Percentiles rank a stretch among this genome's conserved stretches.
Evolutionary conservation across 1,139 yeast species (phyloP).

Genomic region (Pichia norvegensis): DNA sequence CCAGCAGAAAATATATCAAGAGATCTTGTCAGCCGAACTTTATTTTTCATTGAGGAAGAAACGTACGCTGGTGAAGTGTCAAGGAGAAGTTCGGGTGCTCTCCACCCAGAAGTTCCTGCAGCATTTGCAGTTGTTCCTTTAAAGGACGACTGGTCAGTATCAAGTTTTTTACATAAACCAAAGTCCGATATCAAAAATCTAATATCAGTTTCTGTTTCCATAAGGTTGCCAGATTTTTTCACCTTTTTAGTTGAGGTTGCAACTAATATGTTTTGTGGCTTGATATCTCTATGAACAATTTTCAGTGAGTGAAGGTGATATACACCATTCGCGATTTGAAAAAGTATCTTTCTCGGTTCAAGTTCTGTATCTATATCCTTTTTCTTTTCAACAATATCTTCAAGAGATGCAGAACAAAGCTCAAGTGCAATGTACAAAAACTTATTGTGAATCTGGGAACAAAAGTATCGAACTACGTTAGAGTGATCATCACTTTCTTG

Average conservation of each 20-base stretch:
- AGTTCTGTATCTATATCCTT: conserved; percentile 31
- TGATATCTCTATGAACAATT: conserved; percentile 91
- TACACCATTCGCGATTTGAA: conserved; percentile 78
- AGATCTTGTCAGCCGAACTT: conserved; percentile 74
- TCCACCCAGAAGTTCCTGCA: conserved; percentile 97
- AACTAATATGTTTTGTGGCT: conserved; percentile 91
- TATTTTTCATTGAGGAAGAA: conserved; percentile 34
- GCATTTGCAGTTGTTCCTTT: conserved; percentile 88
- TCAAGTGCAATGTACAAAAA: conserved; percentile 91
- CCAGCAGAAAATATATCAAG: conserved; percentile 93
- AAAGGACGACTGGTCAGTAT: conserved; percentile 87
- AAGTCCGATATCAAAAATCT: conserved; percentile 87
- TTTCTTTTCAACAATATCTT: conserved; percentile 65
- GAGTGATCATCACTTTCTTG: conserved; percentile 97
- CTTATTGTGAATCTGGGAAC: conserved; percentile 81
- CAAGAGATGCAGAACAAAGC: conserved; percentile 81
- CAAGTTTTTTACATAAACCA: conserved; percentile 88
- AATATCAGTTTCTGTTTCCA: conserved; percentile 31
- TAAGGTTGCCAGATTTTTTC: conserved; percentile 9
- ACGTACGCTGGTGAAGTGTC: conserved; percentile 20
- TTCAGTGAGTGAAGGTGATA: conserved; percentile 83
- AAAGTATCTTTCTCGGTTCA: conserved; percentile 49
- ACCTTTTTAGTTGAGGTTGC: conserved; percentile 50
- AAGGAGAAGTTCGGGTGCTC: conserved; percentile 84
- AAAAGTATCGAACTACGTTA: conserved; percentile 85